phyloP scores from a whole-genome alignment of 306 rosid genomes.

The Arachis stenosperma region DNA sequence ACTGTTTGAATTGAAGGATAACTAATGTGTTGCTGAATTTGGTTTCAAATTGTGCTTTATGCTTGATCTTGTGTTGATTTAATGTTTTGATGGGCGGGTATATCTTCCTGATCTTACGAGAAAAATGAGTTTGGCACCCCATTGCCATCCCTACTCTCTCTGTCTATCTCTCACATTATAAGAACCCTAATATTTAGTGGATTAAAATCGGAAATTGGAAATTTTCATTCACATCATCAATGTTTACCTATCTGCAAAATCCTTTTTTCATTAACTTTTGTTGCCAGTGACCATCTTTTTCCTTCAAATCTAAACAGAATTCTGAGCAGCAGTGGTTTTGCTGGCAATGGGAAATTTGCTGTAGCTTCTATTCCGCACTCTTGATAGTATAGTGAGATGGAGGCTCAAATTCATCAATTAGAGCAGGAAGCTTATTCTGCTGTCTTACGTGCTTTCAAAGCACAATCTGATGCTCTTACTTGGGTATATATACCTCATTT shows the following conservation, averaged over 20 bases:
- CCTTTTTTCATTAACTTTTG: conserved; percentile 42
- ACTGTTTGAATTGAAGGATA: no score
- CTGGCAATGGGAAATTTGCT: conserved; percentile 58
- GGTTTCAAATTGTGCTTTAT: no score
- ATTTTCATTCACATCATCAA: not conserved
- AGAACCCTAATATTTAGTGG: no score
- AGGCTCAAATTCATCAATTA: conserved; percentile 87
- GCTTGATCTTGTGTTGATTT: no score
- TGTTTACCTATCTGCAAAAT: not conserved
- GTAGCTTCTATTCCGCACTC: conserved; percentile 44
- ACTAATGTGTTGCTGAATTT: no score
- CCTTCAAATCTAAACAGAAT: conserved; percentile 66
- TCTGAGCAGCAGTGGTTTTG: conserved; percentile 51
- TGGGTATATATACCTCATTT: conserved; percentile 67
- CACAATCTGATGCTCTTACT: conserved; percentile 91
- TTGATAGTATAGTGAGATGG: conserved; percentile 50
- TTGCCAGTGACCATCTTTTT: conserved; percentile 65
- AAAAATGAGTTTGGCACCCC: no score
- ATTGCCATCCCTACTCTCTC: no score
- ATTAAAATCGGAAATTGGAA: not conserved
- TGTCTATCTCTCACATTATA: no score
- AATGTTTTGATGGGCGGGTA: no score
- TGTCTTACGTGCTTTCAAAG: conserved; percentile 94
- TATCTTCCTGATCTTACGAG: no score
- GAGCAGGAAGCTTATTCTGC: conserved; percentile 97